These are phyloP conservation scores for Pseudopyricularia cyperi DNA, from an alignment of 2,329 filamentous ascomycete species.

Conservation along the genomic window DNA sequence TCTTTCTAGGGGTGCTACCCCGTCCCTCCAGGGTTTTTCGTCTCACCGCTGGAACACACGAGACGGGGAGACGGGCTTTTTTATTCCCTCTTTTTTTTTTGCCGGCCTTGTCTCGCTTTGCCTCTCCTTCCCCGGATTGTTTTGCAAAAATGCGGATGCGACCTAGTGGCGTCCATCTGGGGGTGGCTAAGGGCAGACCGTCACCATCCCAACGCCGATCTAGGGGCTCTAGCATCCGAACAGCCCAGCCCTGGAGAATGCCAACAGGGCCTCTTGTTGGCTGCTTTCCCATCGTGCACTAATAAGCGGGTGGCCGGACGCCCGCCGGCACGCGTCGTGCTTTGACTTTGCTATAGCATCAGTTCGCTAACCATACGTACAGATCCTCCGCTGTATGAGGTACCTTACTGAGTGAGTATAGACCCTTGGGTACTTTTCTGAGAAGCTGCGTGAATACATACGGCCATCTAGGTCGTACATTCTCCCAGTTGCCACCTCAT, in stretches of 20 bases:
- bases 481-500: too few relatives aligned
- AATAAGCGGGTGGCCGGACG: background rate
- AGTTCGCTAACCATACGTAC: background rate
- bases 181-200: background rate
- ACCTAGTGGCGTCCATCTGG: background rate
- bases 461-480: too few relatives aligned
- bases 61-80: background rate
- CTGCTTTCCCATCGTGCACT: background rate
- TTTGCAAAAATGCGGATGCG: background rate
- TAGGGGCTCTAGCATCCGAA: background rate
- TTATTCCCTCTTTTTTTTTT: too few relatives aligned
- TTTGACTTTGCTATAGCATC: background rate
- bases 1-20: too few relatives aligned
- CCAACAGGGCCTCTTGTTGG: background rate
- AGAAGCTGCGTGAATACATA: too few relatives aligned
- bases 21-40: too few relatives aligned
- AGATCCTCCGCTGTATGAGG: too few relatives aligned
- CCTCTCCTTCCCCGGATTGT: background rate
- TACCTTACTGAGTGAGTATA: too few relatives aligned
- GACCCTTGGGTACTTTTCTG: too few relatives aligned
- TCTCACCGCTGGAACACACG: background rate
- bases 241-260: background rate
- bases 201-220: background rate
- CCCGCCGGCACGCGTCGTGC: background rate
- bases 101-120: too few relatives aligned